Conservation (phyloP, 1,284 basidiomycete genomes). For the Pterula multifida region DNA sequence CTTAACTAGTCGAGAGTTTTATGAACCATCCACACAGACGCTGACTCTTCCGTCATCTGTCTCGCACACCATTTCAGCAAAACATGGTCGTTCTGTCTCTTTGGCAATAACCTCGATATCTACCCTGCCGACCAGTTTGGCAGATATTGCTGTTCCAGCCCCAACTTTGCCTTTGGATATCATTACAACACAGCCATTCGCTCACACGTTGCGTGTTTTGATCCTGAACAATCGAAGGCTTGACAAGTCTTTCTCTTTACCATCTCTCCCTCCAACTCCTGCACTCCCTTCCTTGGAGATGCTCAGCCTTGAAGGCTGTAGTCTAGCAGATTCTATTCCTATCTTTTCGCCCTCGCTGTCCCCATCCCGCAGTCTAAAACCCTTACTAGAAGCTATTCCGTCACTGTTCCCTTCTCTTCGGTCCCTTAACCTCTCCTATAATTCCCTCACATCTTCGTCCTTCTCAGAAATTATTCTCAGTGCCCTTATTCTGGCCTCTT, state of each 20-base stretch:
- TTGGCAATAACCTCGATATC: slow-evolving; percentile 21
- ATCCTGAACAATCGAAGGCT: slow-evolving; percentile 50
- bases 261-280: slow-evolving; percentile 23
- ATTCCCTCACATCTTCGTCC: slow-evolving; percentile 41
- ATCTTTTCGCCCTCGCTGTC: slow-evolving; percentile 20
- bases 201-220: slow-evolving; percentile 46
- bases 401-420: slow-evolving; percentile 56
- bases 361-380: slow-evolving; percentile 24
- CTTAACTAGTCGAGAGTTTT: slow-evolving; percentile 14
- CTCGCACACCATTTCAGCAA: slow-evolving; percentile 32
- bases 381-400: slow-evolving; percentile 42
- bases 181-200: slow-evolving; percentile 49
- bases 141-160: slow-evolving; percentile 47
- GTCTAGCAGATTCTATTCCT: slow-evolving; percentile 41
- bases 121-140: slow-evolving; percentile 16
- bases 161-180: slow-evolving; percentile 53
- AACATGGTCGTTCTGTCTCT: slow-evolving; percentile 53
- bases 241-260: slow-evolving; percentile 50
- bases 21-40: slow-evolving; percentile 36
- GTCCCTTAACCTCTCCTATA: slow-evolving; percentile 65
- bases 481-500: slow-evolving; percentile 34
- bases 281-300: slow-evolving; percentile 58
- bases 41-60: slow-evolving; percentile 53
- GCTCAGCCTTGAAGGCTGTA: slow-evolving; percentile 59
- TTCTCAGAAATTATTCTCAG: slow-evolving; percentile 34